Evolutionary conservation across 768 basidiomycete genomes (phyloP).

Genomic region (Postia placenta): DNA sequence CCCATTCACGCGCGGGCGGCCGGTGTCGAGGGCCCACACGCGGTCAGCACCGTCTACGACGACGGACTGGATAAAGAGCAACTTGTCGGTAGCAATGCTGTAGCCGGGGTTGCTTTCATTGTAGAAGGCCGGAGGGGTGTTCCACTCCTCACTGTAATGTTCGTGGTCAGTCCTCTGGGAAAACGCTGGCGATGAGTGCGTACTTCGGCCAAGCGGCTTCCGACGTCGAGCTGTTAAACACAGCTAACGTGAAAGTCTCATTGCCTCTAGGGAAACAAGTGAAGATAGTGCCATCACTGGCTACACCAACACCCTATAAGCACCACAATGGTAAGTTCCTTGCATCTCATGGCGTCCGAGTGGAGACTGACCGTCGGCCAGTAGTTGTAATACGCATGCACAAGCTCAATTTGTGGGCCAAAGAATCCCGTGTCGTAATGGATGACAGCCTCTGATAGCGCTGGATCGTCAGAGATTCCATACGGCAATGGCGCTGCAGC

Average conservation of each 20-base stretch:
- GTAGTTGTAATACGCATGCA: constrained; percentile 14
- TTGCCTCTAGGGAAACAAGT: constrained; percentile 16
- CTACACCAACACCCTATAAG: constrained; percentile 13
- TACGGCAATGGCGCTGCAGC: constrained; percentile 5
- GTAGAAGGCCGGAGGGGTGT: constrained; percentile 15
- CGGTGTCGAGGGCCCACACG: constrained; percentile 20
- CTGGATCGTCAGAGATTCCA: neutral
- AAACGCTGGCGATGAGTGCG: too few relatives aligned
- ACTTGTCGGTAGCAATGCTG: constrained; percentile 14
- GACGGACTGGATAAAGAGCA: constrained; percentile 19
- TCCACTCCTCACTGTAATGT: constrained; percentile 13
- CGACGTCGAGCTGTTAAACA: constrained; percentile 9
- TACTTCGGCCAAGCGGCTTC: constrained; percentile 15
- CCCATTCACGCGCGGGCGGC: constrained; percentile 17
- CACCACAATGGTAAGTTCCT: neutral
- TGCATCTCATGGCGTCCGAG: neutral
- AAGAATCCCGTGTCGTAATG: constrained; percentile 14
- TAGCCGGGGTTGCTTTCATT: constrained; percentile 14
- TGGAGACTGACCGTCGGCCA: constrained; percentile 12
- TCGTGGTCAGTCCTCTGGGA: too few relatives aligned
- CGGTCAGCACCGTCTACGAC: constrained; percentile 20
- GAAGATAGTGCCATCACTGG: constrained; percentile 12
- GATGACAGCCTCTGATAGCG: neutral
- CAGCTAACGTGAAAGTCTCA: constrained; percentile 13
- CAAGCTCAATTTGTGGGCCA: constrained; percentile 12